A percentile compares a stretch with the other conserved stretches of the same genome.
Conservation (phyloP, 306 rosid genomes). For the Trichosanthes cucumerina region DNA sequence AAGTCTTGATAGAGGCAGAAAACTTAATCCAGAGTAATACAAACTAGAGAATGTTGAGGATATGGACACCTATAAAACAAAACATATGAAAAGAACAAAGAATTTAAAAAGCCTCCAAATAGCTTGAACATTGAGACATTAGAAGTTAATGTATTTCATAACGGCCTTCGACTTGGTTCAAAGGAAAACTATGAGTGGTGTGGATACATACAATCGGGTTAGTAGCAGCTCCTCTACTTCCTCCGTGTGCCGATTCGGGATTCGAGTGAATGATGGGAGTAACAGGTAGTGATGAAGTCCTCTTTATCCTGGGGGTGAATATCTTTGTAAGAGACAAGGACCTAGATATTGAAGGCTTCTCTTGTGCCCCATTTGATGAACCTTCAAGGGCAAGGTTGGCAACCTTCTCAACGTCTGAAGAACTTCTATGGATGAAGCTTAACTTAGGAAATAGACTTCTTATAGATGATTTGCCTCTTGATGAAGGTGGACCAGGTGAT, state of each 20-base stretch:
- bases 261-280: constrained; percentile 46
- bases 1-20: background rate
- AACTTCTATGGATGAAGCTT: constrained; percentile 44
- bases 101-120: background rate
- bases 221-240: constrained; percentile 36
- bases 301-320: constrained; percentile 63
- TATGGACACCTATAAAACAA: background rate
- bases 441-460: constrained; percentile 66
- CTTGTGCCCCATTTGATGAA: constrained; percentile 34
- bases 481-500: constrained; percentile 40
- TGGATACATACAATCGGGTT: constrained; percentile 39
- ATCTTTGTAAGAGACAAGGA: constrained; percentile 74
- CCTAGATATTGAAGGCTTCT: constrained; percentile 59
- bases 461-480: constrained; percentile 62
- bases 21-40: background rate
- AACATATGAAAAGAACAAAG: background rate
- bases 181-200: background rate
- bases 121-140: background rate
- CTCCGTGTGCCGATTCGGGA: constrained; percentile 42
- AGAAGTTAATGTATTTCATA: background rate
- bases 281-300: constrained; percentile 84
- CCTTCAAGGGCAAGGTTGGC: constrained; percentile 35
- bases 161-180: background rate
- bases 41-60: background rate
- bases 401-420: constrained; percentile 63